Evolutionary conservation across 805 yeast genomes (phyloP), one percentile per base, ranked within the genome.

Genomic region (Yarrowia osloensis): DNA sequence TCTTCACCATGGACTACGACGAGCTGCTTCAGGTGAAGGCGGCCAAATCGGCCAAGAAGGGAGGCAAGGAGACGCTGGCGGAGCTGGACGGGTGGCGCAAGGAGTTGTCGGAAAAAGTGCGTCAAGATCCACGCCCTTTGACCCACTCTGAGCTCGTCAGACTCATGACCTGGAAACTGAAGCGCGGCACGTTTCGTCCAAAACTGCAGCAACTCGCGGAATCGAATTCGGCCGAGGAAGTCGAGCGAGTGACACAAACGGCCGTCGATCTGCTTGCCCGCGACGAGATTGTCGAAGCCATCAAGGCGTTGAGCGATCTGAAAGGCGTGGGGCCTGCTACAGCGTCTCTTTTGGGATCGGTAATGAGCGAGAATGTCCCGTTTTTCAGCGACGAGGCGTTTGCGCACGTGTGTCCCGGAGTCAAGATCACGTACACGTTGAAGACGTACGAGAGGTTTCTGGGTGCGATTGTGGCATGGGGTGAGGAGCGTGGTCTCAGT

Each of bases 351-450:
- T 39, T 61, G 40, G 52, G 52, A 1, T 44, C 54, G 7, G 54
- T 61, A 7, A 31, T 61, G 11, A 31, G 44, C 2, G 44, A 21
- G 5, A 29, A 61, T 1, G 66, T 61, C 6, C 54, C 66, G 6
- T 61, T 61, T n/a, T 61, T 61, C 33, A 31, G 44, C 31, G 66
- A 61, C 33, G 66, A 61, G 33, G 52, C 66, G 24, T 61, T 61
- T 24, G 54, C 28, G 2, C 33, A 61, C 33, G 31, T 61, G 6
- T 31, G 21, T 29, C 66, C 66, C 2, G 40, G 33, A 0, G 54
- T 46, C 15, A 61, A 61, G 42, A 44, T 46, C 12, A 17, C 52
- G 11, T 61, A 61, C n/a, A 61, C 66, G 15, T 15, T 44, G 5
- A 46, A 44, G 22, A n/a, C 24, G 24, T 61, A 61, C n/a, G 24